Conservation (phyloP, 2,329 filamentous ascomycete species). For the Leptographium lundbergii region DNA sequence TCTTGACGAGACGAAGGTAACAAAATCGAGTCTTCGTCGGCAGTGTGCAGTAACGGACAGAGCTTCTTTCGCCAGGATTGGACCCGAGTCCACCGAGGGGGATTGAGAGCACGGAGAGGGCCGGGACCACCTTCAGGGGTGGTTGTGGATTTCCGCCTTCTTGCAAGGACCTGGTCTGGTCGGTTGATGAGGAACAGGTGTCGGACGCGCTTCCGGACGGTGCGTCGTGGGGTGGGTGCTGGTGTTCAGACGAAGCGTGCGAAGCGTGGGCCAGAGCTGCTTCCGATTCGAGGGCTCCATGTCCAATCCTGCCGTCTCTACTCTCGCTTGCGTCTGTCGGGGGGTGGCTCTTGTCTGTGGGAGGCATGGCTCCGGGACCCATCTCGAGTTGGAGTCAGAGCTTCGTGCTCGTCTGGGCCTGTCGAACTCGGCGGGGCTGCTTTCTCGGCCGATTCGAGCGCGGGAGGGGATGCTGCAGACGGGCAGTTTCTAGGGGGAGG, state of each 20-base stretch:
- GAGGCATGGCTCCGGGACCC: conserved; percentile 51
- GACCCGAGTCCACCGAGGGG: neutral
- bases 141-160: conserved; percentile 8
- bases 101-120: neutral
- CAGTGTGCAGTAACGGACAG: conserved; percentile 73
- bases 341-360: neutral
- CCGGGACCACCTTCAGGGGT: neutral
- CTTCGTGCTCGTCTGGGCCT: conserved; percentile 68
- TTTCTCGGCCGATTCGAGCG: neutral
- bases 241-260: neutral
- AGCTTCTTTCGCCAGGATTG: conserved; percentile 19
- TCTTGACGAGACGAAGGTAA: conserved; percentile 66
- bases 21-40: conserved; percentile 92
- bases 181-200: neutral
- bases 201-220: neutral
- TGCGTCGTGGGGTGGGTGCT: neutral
- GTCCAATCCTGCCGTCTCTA: conserved; percentile 1
- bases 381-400: conserved; percentile 91
- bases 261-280: neutral
- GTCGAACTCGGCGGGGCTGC: neutral
- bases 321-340: conserved; percentile 8
- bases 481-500: conserved; percentile 3
- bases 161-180: conserved; percentile 6
- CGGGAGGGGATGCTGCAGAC: conserved; percentile 7
- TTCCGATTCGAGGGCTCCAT: neutral